Base-by-base conservation (phyloP, 2,329 filamentous ascomycete genomes). In the Fusarium lateritium region DNA sequence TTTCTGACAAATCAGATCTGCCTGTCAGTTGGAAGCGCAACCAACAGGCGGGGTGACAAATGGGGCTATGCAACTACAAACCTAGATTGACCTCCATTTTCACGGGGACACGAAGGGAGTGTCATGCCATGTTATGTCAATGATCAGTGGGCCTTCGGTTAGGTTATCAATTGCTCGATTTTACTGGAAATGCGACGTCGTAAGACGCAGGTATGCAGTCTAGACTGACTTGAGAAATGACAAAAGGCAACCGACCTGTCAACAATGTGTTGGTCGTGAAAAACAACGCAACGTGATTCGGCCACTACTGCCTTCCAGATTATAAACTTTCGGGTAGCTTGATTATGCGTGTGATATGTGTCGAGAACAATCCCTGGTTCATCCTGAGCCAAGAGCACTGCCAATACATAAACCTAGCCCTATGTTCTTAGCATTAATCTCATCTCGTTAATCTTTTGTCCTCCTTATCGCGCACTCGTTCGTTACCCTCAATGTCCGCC, bases 401-500 rank as follows among this genome's bases (percentile, higher is more conserved):
- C 28, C 28, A n/a, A 34, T 56, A 45, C 39, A 45, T 53, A 53
- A 60, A 21, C 31, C 34, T 33, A 19, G 24, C 45, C 13, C 26
- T 43, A 15, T 26, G 26, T 17, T 22, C 13, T 21, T 13, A 22
- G 4, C 19, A 3, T 40, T 13, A 7, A 22, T 40, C 39, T 22
- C 6, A 7, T 40, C 19, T n/a, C 19, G 10, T 51, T 51, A 10
- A 19, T 21, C 24, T 11, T 13, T 6, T 15, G 7, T 31, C 10
- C 44, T 19, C 22, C 24, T 44, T 4, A 19, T 38, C 40, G 24
- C 40, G 24, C 26, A 22, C 24, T 39, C 28, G 24, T 40, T 28
- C 19, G 19, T n/a, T 13, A n/a, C 22, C 19, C 15, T 40, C 17
- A 42, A 73, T 73, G 70, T 38, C 56, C 33, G 34, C 57, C 22